A percentile compares a stretch with the other conserved stretches of the same genome.
phyloP scores from a whole-genome alignment of 2,329 filamentous ascomycete species.

The Sporothrix protearum region DNA sequence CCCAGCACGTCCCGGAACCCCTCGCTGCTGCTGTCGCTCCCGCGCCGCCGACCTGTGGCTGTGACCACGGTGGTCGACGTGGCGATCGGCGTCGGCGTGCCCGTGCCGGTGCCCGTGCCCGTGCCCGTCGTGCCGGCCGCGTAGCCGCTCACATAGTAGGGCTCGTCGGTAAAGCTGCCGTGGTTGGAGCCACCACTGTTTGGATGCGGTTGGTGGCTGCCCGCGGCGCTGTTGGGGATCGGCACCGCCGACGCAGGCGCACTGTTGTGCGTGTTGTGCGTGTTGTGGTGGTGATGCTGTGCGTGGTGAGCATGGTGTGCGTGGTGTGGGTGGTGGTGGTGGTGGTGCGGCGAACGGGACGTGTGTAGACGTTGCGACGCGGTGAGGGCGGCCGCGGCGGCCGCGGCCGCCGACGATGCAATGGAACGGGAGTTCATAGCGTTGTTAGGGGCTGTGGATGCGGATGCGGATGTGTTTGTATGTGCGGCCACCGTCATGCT shows the following conservation, averaged over 20 bases:
- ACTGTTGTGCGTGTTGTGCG: background rate
- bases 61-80: slow-evolving; percentile 19
- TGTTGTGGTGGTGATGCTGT: slow-evolving; percentile 15
- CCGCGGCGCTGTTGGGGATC: background rate
- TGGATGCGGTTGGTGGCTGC: slow-evolving; percentile 14
- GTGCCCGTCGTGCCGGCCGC: background rate
- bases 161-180: slow-evolving; percentile 14
- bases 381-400: slow-evolving; percentile 27
- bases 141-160: slow-evolving; percentile 22
- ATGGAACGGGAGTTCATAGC: slow-evolving; percentile 17
- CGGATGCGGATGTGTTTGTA: slow-evolving; percentile 19
- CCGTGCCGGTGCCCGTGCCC: background rate
- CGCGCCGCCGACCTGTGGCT: slow-evolving; percentile 49
- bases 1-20: slow-evolving; percentile 70
- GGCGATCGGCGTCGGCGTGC: slow-evolving; percentile 12
- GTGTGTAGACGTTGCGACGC: slow-evolving; percentile 26
- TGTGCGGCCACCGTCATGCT: slow-evolving; percentile 19
- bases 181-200: slow-evolving; percentile 23
- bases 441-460: slow-evolving; percentile 17
- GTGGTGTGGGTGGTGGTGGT: slow-evolving; percentile 23
- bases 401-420: slow-evolving; percentile 25
- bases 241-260: background rate
- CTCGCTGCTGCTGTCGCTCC: slow-evolving; percentile 71
- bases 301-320: no score
- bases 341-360: slow-evolving; percentile 19